Evolutionary conservation across 352 stramenopile species (phyloP), one percentile per base, ranked within the genome.

Genomic region (Globisporangium viniferum): DNA sequence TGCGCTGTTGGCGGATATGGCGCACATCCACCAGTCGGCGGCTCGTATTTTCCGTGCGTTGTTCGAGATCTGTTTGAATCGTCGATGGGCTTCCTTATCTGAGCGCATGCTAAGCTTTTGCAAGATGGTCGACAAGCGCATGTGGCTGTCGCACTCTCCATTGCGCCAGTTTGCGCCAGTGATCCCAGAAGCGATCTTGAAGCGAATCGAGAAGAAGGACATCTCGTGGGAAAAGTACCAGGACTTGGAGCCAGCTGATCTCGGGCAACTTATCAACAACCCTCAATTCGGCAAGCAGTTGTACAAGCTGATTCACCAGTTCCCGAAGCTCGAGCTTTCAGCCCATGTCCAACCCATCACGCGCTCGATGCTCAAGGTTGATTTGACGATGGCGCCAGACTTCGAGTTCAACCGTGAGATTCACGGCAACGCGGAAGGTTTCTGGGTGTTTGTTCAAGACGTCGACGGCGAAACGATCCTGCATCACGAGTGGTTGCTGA

Each of bases 111-210:
- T 99, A 31, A 95, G 88, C 60, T 97, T 99, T 57, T 98, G 97
- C 70, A 99, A 99, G 69, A 99, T 99, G 97, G 96, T 99, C n/a
- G 92, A 99, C 63, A 94, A 98, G 73, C 91, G 97, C 35, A 97
- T 99, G 78, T 99, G 98, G 98, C 81, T 94, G 22, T 98, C 93
- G 39, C 98, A 99, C 72, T 98, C 94, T 5, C 97, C 97, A 46
- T 83, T 99, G 57, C 90, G 98, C 33, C 98, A 99, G 74, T 99
- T 99, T 68, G 86, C 84, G 0, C 77, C 87, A 20, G 72, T 65
- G 8, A 91, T 99, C 3, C 97, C 97, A 0, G 97, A 99, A 68
- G 93, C 94, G 22, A 98, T 99, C 33, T 76, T 98, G 8, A 91
- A 97, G 60, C 98, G 98, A 35, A 81, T 99, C 31, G 98, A 99